Conservation (phyloP, 108 stramenopile genomes). For the Cyclostephanos tholiformis region DNA sequence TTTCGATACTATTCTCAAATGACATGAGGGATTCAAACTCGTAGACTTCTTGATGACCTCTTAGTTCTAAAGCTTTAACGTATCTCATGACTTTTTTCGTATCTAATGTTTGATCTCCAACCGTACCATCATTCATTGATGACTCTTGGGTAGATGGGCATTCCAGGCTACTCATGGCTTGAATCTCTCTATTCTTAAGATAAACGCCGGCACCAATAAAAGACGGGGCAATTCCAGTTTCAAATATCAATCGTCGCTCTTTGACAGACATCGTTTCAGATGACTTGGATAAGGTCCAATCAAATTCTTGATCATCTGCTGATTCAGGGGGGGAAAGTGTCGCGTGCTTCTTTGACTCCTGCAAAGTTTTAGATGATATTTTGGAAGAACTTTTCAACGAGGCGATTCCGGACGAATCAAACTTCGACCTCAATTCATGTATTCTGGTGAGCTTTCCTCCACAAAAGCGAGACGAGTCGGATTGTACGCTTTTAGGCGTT, state of each 20-base stretch:
- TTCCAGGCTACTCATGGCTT: slow-evolving; percentile 31
- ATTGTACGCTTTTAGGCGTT: background rate
- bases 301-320: slow-evolving; percentile 12
- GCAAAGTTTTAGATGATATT: background rate
- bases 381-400: background rate
- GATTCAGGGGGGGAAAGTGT: background rate
- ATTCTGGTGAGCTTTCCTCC: background rate
- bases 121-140: slow-evolving; percentile 22
- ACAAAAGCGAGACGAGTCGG: background rate
- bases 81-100: slow-evolving; percentile 34
- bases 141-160: slow-evolving; percentile 21
- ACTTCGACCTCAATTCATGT: slow-evolving; percentile 16
- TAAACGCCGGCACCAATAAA: slow-evolving; percentile 15
- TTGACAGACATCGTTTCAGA: slow-evolving; percentile 14
- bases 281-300: background rate
- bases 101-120: slow-evolving; percentile 30
- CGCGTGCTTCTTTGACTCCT: background rate
- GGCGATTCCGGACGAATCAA: slow-evolving; percentile 6
- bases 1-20: slow-evolving; percentile 17
- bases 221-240: slow-evolving; percentile 1
- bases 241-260: slow-evolving; percentile 28
- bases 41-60: background rate
- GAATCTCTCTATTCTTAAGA: slow-evolving; percentile 15
- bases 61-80: slow-evolving; percentile 21
- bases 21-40: slow-evolving; percentile 11